Base-by-base conservation (phyloP, 352 stramenopile species). In the Phytophthora pini region DNA sequence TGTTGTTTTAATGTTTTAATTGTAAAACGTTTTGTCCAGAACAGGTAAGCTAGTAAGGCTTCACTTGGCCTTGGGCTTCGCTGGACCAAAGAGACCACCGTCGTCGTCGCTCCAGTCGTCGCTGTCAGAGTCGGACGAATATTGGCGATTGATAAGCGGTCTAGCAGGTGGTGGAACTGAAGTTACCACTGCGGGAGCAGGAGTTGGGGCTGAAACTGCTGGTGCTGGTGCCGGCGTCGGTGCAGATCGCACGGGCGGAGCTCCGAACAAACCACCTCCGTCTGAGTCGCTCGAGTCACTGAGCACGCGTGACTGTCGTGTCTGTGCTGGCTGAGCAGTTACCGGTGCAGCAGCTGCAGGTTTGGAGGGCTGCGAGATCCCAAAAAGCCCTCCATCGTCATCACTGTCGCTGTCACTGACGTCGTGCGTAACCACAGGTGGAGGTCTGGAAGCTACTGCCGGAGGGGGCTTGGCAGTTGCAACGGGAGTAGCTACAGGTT, bases 281-380 rank as follows among this genome's bases (percentile, higher is more conserved):
- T 89, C 82, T 12, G 82, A 90, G 27, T 91, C 82, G 39, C 80
- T 91, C 3, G 82, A 89, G 43, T 88, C 78, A 17, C 78, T 89
- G 38, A 68, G 52, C 13, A 70, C 59, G 7, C 62, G 73, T n/a
- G 68, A 69, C 56, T 73, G 70, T 62, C 65, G 56, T 47, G 38
- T 43, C 7, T n/a, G 38, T 20, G 56, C 36, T 11, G 45, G 26
- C 11, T 27, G 22, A 24, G 55, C 52, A 55, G 61, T 32, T 17
- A 68, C 27, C 4, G 54, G 29, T 12, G 57, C 44, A 27, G 62
- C 27, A 31, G 54, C 24, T 5, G 63, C 40, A 51, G 72, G 53
- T 34, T 77, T 76, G 15, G 70, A 43, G 13, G 68, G 44, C 11
- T 64, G 53, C 7, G 70, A 47, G 1, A 65, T 54, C 22, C 84